A percentile compares a stretch with the other conserved stretches of the same genome.
phyloP scores from a whole-genome alignment of 1,284 basidiomycete species.

The Sporisorium scitamineum region DNA sequence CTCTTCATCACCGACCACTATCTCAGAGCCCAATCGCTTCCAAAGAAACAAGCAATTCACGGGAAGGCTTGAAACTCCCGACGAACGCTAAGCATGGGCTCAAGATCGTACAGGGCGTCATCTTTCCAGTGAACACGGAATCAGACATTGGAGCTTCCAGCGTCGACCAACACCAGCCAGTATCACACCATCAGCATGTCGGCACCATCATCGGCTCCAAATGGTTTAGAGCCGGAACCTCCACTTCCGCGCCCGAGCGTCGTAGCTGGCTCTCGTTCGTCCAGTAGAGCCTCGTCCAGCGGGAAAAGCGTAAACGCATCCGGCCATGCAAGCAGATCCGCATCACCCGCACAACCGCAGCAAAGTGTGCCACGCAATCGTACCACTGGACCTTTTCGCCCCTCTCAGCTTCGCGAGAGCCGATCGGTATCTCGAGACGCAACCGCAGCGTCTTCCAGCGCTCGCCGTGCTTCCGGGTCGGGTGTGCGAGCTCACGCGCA shows the following conservation, averaged over 20 bases:
- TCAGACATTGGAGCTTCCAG: neutral
- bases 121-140: neutral
- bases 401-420: neutral
- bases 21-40: neutral
- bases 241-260: slow-evolving; percentile 44
- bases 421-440: slow-evolving; percentile 13
- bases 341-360: slow-evolving; percentile 13
- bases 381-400: neutral
- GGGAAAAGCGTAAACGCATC: slow-evolving; percentile 17
- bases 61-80: neutral
- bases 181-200: slow-evolving; percentile 3
- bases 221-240: slow-evolving; percentile 2
- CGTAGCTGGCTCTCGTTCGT: slow-evolving; percentile 22
- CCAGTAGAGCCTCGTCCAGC: slow-evolving; percentile 27
- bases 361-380: neutral
- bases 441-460: slow-evolving; percentile 4
- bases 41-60: neutral
- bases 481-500: neutral
- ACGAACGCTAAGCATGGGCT: neutral
- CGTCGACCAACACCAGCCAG: neutral
- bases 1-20: slow-evolving; percentile 2
- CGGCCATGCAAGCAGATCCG: slow-evolving; percentile 19
- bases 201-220: neutral
- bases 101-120: neutral
- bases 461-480: neutral